Conservation (phyloP, 129 eudicot genomes). For the Scalesia atractyloides region DNA sequence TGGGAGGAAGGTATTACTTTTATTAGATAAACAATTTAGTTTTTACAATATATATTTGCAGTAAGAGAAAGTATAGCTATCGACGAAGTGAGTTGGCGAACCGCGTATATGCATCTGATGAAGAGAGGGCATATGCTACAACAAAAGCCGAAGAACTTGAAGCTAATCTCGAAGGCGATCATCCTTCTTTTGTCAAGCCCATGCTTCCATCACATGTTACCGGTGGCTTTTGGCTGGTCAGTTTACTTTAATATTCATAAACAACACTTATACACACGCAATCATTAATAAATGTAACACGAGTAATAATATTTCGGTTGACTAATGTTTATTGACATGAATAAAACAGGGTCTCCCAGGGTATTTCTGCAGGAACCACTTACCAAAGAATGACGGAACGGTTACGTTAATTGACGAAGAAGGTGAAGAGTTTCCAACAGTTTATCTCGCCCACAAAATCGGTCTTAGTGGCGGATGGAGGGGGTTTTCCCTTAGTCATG, state of each 20-base stretch:
- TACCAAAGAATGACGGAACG: conserved; percentile 56
- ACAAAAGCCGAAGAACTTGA: conserved; percentile 69
- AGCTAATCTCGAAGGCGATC: conserved; percentile 46
- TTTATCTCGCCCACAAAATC: conserved; percentile 52
- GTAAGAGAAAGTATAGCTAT: conserved; percentile 38
- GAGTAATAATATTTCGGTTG: background rate
- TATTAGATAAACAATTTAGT: background rate
- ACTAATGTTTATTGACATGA: conserved; percentile 7
- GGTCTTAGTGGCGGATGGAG: conserved; percentile 92
- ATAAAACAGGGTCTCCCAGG: conserved; percentile 64
- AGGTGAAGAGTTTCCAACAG: conserved; percentile 60
- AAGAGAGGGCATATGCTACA: conserved; percentile 61
- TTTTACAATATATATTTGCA: conserved; percentile 1
- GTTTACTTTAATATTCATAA: conserved; percentile 2
- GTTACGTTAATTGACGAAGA: conserved; percentile 72
- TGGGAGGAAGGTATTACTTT: background rate
- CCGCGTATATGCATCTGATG: conserved; percentile 80
- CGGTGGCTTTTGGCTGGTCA: conserved; percentile 91
- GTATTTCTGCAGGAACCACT: conserved; percentile 51
- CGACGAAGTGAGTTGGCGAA: conserved; percentile 49
- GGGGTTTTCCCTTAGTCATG: conserved; percentile 69
- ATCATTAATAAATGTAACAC: background rate
- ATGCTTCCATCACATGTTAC: conserved; percentile 88
- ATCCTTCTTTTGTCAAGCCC: conserved; percentile 68
- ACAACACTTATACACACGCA: background rate